Evolutionary conservation across 1,284 basidiomycete species (phyloP).

Genomic region (Sanghuangporus sanghuang): DNA sequence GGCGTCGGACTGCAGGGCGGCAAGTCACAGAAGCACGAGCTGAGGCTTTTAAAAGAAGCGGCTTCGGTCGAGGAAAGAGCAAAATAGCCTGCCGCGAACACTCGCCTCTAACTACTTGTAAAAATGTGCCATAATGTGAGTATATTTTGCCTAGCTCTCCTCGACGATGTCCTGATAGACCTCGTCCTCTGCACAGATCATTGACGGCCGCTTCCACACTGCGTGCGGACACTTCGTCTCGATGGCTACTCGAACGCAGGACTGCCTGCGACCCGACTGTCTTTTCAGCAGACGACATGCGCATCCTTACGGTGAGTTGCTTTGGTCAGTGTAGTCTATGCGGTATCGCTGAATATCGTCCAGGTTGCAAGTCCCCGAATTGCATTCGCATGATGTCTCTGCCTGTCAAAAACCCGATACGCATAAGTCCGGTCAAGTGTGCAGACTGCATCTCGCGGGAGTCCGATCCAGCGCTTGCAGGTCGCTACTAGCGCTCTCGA

Average conservation of each 20-base stretch:
- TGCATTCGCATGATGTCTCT: conserved; percentile 66
- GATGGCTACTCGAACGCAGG: conserved; percentile 65
- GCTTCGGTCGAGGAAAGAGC: conserved; percentile 18
- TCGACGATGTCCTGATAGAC: conserved; percentile 17
- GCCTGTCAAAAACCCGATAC: conserved; percentile 69
- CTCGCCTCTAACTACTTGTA: conserved; percentile 21
- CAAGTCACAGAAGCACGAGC: conserved; percentile 14
- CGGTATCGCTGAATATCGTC: neutral
- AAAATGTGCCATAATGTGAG: conserved; percentile 76
- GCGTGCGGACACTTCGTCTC: conserved; percentile 70
- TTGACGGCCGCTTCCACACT: conserved; percentile 72
- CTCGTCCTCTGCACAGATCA: conserved; percentile 42
- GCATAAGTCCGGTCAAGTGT: conserved; percentile 59
- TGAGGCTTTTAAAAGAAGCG: conserved; percentile 15
- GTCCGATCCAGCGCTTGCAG: conserved; percentile 14
- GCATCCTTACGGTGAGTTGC: conserved; percentile 47
- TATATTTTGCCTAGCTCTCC: conserved; percentile 16
- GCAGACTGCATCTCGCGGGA: conserved; percentile 45
- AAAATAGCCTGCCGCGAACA: conserved; percentile 18
- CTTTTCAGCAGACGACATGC: conserved; percentile 65
- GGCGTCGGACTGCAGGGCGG: conserved; percentile 1
- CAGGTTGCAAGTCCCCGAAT: conserved; percentile 54
- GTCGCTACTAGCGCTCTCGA: conserved; percentile 3
- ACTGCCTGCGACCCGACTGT: conserved; percentile 60
- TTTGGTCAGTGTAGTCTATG: conserved; percentile 1